phyloP scores from a whole-genome alignment of 176 grass and related monocot genomes.

The Alopecurus myosuroides region DNA sequence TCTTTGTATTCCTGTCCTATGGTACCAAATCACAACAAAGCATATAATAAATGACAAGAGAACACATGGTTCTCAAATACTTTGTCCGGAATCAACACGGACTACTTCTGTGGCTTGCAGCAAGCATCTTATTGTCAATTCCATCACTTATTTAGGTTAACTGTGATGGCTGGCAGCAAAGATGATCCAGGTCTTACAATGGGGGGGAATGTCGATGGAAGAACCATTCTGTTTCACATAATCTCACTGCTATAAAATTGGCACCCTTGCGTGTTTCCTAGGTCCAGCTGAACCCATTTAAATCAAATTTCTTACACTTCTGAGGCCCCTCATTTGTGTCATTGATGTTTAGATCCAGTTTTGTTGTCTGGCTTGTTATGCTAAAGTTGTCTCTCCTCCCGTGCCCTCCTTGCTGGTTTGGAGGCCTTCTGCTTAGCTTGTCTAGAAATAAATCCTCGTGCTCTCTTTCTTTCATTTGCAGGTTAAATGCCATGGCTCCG shows the following conservation, averaged over 20 bases:
- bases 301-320: slow-evolving; percentile 70
- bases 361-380: slow-evolving; percentile 34
- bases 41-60: slow-evolving; percentile 21
- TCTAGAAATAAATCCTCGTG: slow-evolving; percentile 46
- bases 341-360: slow-evolving; percentile 75
- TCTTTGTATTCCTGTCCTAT: slow-evolving; percentile 23
- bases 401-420: slow-evolving; percentile 33
- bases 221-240: background rate
- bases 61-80: slow-evolving; percentile 24
- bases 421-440: slow-evolving; percentile 45
- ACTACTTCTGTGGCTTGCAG: slow-evolving; percentile 13
- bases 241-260: background rate
- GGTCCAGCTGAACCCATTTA: slow-evolving; percentile 86
- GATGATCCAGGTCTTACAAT: background rate
- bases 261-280: slow-evolving; percentile 23
- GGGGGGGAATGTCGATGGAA: background rate
- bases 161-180: slow-evolving; percentile 13
- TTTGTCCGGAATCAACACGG: slow-evolving; percentile 1
- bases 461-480: slow-evolving; percentile 26
- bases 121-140: slow-evolving; percentile 24
- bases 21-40: slow-evolving; percentile 26
- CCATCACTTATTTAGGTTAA: slow-evolving; percentile 38
- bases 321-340: slow-evolving; percentile 42
- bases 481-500: slow-evolving; percentile 15
- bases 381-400: slow-evolving; percentile 33